These are phyloP conservation scores for Vanderwaltozyma tropicalis DNA, from an alignment of 805 yeast genomes.

Conservation along the genomic window DNA sequence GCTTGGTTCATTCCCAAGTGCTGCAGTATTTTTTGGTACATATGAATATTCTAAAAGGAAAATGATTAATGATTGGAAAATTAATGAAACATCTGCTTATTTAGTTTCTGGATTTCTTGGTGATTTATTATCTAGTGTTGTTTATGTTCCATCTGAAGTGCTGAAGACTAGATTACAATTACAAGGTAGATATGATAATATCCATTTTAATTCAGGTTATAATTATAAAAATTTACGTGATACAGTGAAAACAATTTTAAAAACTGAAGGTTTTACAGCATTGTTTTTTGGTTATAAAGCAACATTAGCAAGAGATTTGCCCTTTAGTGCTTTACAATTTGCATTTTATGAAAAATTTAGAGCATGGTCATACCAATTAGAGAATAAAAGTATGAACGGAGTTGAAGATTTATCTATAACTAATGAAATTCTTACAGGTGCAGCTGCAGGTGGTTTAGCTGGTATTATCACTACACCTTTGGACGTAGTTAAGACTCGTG, in stretches of 20 bases:
- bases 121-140: constrained; percentile 76
- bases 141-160: constrained; percentile 93
- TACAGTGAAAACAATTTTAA: constrained; percentile 56
- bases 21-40: constrained; percentile 87
- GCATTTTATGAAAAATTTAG: constrained; percentile 88
- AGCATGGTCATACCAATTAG: constrained; percentile 37
- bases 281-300: constrained; percentile 90
- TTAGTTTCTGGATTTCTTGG: constrained; percentile 86
- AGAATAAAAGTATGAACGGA: constrained; percentile 21
- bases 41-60: constrained; percentile 73
- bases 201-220: constrained; percentile 70
- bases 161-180: constrained; percentile 85
- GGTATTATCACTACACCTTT: constrained; percentile 83
- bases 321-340: constrained; percentile 91
- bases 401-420: constrained; percentile 41
- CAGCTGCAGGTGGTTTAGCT: constrained; percentile 90
- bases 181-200: constrained; percentile 81
- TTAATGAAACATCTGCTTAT: constrained; percentile 74
- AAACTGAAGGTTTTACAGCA: constrained; percentile 63
- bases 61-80: constrained; percentile 48
- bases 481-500: constrained; percentile 85
- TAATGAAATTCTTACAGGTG: constrained; percentile 77
- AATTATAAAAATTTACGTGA: constrained; percentile 67
- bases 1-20: constrained; percentile 86
- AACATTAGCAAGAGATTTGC: constrained; percentile 82